Base-by-base conservation (phyloP, 2,329 filamentous ascomycete species). In the Chaetomium globosum region DNA sequence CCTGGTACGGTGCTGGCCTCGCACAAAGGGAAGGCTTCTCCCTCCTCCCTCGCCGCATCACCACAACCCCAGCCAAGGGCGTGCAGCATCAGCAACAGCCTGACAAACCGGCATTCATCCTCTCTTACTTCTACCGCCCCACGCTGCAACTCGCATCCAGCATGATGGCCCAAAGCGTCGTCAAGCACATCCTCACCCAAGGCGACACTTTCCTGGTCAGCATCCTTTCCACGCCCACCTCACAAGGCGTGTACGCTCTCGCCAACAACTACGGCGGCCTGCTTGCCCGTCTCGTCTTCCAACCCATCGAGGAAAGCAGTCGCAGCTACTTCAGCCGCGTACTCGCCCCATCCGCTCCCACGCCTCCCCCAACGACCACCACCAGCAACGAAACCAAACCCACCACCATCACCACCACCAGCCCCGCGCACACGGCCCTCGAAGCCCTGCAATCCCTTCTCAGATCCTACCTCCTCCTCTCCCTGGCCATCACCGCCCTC, bases 221-320 rank as follows among this genome's bases (percentile, higher is more conserved):
- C 19, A 79, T 88, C 13, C 82, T 98, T 64, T 89, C 93, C 7
- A 87, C 88, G 0, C 85, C 95, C 1, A 82, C 87, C 51, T 90
- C 93, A 4, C 95, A 98, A 79, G 95, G 95, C 16, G 88, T 92
- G 43, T 99, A 98, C 74, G 92, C 93, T 0, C 83, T 99, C 5
- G 95, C 94, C 60, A 93, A 93, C 72, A 99, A 98, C 77, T 99
- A 95, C 75, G 95, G 95, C 26, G 91, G 93, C 2, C 85, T 99
- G 0, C 80, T 96, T 31, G 95, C 95, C 0, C 87, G 95, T 3
- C 86, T 98, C 69, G 80, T 99, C 59, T 94, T 99, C 75, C 95
- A 98, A 73, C 96, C 95, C 8, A 87, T 99, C 66, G 95, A 99
- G 77, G 96, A 99, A 77, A 94, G 90, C 75, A 93, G 90, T 69